Evolutionary conservation across 352 stramenopile species (phyloP).

Genomic region (Pythium vanterpoolii): DNA sequence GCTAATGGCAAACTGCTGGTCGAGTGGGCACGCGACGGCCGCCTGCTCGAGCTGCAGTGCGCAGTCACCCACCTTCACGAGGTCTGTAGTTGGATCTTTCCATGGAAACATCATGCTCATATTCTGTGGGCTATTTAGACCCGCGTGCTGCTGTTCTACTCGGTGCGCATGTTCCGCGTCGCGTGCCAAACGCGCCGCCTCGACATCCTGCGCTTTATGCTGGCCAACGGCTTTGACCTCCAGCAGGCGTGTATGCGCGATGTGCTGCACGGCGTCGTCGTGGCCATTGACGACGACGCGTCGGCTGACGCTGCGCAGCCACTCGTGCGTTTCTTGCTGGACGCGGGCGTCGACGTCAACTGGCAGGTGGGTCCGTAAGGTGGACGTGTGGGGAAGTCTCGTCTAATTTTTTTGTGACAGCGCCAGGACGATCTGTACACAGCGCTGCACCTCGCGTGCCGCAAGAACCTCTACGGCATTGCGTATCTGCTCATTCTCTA

Average conservation of each 20-base stretch:
- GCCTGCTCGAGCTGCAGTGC: conserved; percentile 47
- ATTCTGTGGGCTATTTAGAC: conserved; percentile 18
- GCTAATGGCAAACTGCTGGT: conserved; percentile 66
- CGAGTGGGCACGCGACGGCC: conserved; percentile 38
- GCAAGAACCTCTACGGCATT: conserved; percentile 55
- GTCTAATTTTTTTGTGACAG: background rate
- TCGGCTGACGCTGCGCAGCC: conserved; percentile 43
- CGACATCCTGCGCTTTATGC: conserved; percentile 62
- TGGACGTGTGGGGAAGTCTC: background rate
- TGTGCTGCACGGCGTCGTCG: conserved; percentile 49
- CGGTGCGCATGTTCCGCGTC: conserved; percentile 63
- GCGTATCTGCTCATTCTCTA: conserved; percentile 65
- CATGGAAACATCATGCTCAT: conserved; percentile 25
- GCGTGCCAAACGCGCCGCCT: conserved; percentile 40
- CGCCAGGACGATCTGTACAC: conserved; percentile 57
- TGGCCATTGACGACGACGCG: conserved; percentile 25
- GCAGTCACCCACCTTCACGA: conserved; percentile 45
- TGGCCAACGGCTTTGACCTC: conserved; percentile 63
- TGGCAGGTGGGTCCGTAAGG: conserved; percentile 39
- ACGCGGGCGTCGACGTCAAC: conserved; percentile 66
- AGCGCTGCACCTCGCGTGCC: conserved; percentile 60
- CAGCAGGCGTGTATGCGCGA: conserved; percentile 52
- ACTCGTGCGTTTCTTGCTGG: conserved; percentile 55
- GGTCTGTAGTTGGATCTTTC: conserved; percentile 17
- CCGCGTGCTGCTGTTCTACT: conserved; percentile 59